Conservation (phyloP, 2,329 filamentous ascomycete genomes). For the Aspergillus japonicus region DNA sequence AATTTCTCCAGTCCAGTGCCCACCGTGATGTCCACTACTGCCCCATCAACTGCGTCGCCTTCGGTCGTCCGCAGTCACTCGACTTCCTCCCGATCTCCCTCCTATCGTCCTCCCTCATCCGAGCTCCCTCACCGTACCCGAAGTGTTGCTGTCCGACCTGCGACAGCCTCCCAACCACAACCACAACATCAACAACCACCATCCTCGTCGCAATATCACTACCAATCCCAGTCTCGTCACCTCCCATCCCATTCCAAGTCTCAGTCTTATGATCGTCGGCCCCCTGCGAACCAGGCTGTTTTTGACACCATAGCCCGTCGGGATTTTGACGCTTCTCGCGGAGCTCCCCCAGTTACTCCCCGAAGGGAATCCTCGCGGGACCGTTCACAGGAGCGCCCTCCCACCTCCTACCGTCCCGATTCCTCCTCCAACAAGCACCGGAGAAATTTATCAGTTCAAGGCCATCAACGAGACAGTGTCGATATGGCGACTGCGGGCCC, state of each 20-base stretch:
- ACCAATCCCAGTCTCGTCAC: constrained; percentile 29
- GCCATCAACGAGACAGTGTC: constrained; percentile 44
- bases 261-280: constrained; percentile 46
- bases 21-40: constrained; percentile 47
- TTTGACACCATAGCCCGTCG: constrained; percentile 59
- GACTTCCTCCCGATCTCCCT: constrained; percentile 46
- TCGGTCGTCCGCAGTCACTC: constrained; percentile 52
- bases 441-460: constrained; percentile 40
- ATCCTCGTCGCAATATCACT: not conserved
- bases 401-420: constrained; percentile 53
- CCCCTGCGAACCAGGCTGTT: constrained; percentile 47
- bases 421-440: constrained; percentile 49
- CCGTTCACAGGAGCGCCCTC: constrained; percentile 46
- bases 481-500: constrained; percentile 51
- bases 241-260: constrained; percentile 40
- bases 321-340: constrained; percentile 71
- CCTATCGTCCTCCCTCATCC: constrained; percentile 40
- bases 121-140: constrained; percentile 48
- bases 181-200: constrained; percentile 25
- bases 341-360: constrained; percentile 57
- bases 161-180: constrained; percentile 38
- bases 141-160: constrained; percentile 45
- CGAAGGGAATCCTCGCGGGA: constrained; percentile 67
- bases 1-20: constrained; percentile 5
- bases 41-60: constrained; percentile 45